Evolutionary conservation across 495 filamentous ascomycete species (phyloP).

Genomic region (Lindgomyces ingoldianus): DNA sequence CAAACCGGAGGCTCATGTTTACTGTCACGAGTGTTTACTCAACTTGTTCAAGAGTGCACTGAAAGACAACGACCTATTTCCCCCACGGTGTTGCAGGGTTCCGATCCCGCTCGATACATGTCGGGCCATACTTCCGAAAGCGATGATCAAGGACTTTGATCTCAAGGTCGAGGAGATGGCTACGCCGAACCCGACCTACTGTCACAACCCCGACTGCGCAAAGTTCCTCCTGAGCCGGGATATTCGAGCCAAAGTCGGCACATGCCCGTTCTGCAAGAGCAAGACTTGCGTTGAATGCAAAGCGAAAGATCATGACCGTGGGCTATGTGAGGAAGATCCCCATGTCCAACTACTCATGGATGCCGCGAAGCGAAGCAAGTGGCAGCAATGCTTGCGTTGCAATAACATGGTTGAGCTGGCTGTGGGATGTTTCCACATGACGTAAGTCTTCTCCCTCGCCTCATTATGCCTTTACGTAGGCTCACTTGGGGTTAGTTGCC

Average conservation of each 20-base stretch:
- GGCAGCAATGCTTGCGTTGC: conserved; percentile 24
- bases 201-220: conserved; percentile 3
- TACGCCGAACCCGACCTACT: conserved; percentile 24
- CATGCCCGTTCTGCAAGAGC: conserved; percentile 1
- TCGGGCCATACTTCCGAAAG: neutral
- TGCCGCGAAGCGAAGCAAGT: conserved; percentile 7
- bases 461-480: neutral
- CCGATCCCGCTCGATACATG: conserved; percentile 7
- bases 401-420: conserved; percentile 26
- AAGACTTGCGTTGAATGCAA: conserved; percentile 24
- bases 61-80: conserved; percentile 15
- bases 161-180: conserved; percentile 12
- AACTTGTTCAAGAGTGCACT: conserved; percentile 6
- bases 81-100: conserved; percentile 22
- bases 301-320: conserved; percentile 4
- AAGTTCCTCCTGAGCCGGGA: conserved; percentile 8
- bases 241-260: conserved; percentile 3
- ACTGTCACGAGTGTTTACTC: conserved; percentile 20
- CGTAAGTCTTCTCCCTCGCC: neutral
- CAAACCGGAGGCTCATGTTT: conserved; percentile 18
- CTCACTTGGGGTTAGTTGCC: conserved; percentile 4
- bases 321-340: conserved; percentile 21
- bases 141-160: conserved; percentile 19
- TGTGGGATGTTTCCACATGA: conserved; percentile 25
- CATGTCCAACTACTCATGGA: conserved; percentile 6